These are phyloP conservation scores for Potentilla sterilis DNA, from an alignment of 306 rosid genomes.

Conservation along the genomic window DNA sequence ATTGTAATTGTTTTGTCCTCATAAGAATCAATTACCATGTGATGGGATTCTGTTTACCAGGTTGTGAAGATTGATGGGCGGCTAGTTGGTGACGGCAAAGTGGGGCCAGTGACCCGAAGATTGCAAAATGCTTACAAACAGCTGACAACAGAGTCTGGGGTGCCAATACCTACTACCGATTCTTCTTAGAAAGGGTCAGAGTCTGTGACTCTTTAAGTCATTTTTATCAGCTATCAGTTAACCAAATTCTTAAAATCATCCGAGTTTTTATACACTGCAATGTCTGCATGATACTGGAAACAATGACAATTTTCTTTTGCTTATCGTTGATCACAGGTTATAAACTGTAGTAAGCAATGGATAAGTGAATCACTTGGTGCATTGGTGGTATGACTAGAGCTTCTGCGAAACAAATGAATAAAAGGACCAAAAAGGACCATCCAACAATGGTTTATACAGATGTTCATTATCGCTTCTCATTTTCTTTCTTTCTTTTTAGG, in stretches of 20 bases:
- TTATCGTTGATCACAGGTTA: background rate
- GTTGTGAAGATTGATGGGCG: conserved; percentile 92
- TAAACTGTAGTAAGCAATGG: background rate
- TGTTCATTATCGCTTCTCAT: background rate
- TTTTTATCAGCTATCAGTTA: background rate
- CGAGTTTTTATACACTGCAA: background rate
- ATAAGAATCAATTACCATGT: background rate
- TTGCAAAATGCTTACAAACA: conserved; percentile 68
- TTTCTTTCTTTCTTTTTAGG: background rate
- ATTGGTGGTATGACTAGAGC: background rate
- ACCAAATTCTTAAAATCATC: background rate
- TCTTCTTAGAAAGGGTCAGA: background rate
- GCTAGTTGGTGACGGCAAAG: conserved; percentile 66
- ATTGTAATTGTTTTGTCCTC: background rate
- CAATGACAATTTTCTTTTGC: background rate
- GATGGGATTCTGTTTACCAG: conserved; percentile 37
- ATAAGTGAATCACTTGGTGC: background rate
- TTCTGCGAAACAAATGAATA: background rate
- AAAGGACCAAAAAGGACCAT: background rate
- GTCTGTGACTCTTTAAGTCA: background rate
- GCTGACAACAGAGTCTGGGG: conserved; percentile 65
- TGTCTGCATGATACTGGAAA: background rate
- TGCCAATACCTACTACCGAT: conserved; percentile 26
- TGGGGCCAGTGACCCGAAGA: conserved; percentile 64
- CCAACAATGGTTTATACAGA: background rate